Percentiles rank a stretch among this genome's conserved stretches.
Evolutionary conservation across 768 basidiomycete genomes (phyloP).

Genomic region (Sporobolomyces pararoseus): DNA sequence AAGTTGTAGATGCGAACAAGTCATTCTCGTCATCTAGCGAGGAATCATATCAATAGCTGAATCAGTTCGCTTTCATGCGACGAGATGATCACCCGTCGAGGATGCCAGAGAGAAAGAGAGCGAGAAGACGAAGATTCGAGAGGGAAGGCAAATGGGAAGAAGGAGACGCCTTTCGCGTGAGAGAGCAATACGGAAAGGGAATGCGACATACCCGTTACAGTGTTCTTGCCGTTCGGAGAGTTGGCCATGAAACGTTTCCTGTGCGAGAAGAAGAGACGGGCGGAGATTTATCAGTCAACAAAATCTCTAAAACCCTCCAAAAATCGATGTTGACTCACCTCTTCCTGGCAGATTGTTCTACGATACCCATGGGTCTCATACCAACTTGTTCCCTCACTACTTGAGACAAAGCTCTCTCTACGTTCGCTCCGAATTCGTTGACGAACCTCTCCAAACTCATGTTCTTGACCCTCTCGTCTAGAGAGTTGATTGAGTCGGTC

Average conservation of each 20-base stretch:
- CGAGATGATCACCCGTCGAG: no score
- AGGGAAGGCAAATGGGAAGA: background rate
- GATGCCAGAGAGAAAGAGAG: background rate
- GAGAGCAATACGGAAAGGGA: no score
- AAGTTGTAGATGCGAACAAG: slow-evolving; percentile 5
- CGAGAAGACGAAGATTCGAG: background rate
- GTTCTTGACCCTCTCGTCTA: slow-evolving; percentile 17
- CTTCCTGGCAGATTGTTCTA: background rate
- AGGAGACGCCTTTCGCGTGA: no score
- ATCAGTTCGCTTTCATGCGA: no score
- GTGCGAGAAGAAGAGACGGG: slow-evolving; percentile 60
- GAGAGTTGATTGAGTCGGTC: slow-evolving; percentile 4
- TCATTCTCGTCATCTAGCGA: slow-evolving; percentile 19
- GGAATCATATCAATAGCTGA: no score
- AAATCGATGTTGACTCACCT: slow-evolving; percentile 1
- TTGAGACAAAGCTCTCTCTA: background rate
- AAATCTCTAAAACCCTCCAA: background rate
- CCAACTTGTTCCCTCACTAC: slow-evolving; percentile 23
- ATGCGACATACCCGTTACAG: background rate
- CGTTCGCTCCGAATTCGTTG: slow-evolving; percentile 4
- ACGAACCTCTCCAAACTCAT: slow-evolving; percentile 16
- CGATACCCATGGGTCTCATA: slow-evolving; percentile 10
- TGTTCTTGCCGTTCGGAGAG: background rate
- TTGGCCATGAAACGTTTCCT: background rate
- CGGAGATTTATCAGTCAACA: slow-evolving; percentile 53